These are phyloP conservation scores for Kuraishia ogatae DNA, from an alignment of 805 yeast genomes.

Conservation along the genomic window DNA sequence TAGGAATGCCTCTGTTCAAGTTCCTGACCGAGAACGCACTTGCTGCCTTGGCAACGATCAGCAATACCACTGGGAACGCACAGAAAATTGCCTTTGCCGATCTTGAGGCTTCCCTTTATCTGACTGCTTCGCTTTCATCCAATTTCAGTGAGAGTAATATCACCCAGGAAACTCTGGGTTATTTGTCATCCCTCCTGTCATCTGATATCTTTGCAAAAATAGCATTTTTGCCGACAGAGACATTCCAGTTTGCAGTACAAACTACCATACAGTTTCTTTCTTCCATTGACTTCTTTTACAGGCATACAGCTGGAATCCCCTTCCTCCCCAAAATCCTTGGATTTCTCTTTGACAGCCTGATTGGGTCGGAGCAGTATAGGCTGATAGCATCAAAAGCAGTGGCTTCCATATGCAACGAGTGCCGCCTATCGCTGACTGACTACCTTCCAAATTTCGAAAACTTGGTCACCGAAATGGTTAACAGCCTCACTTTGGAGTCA, in stretches of 20 bases:
- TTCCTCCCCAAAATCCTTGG: constrained; percentile 45
- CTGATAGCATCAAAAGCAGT: constrained; percentile 46
- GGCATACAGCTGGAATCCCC: constrained; percentile 29
- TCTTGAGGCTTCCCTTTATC: constrained; percentile 54
- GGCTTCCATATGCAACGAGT: constrained; percentile 46
- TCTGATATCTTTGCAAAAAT: constrained; percentile 19
- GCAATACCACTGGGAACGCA: constrained; percentile 6
- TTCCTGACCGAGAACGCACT: constrained; percentile 30
- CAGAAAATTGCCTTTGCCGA: constrained; percentile 20
- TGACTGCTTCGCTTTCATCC: constrained; percentile 47
- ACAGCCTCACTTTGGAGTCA: constrained; percentile 27
- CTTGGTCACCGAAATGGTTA: constrained; percentile 38
- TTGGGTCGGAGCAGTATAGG: constrained; percentile 17
- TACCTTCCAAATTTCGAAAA: constrained; percentile 41
- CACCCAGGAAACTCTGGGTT: constrained; percentile 11
- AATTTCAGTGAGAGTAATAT: constrained; percentile 33
- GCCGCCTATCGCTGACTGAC: constrained; percentile 30
- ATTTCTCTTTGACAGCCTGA: constrained; percentile 30
- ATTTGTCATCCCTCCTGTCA: constrained; percentile 18
- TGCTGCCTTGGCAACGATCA: constrained; percentile 10
- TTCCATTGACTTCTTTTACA: constrained; percentile 52
- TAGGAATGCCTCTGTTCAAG: constrained; percentile 44
- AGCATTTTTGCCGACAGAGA: neutral
- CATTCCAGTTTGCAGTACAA: constrained; percentile 24
- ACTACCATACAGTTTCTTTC: constrained; percentile 53